Percentiles rank a stretch among this genome's conserved stretches.
These are phyloP conservation scores for Rhodosorus marinus DNA, from an alignment of 23 red algal species.

Conservation along the genomic window DNA sequence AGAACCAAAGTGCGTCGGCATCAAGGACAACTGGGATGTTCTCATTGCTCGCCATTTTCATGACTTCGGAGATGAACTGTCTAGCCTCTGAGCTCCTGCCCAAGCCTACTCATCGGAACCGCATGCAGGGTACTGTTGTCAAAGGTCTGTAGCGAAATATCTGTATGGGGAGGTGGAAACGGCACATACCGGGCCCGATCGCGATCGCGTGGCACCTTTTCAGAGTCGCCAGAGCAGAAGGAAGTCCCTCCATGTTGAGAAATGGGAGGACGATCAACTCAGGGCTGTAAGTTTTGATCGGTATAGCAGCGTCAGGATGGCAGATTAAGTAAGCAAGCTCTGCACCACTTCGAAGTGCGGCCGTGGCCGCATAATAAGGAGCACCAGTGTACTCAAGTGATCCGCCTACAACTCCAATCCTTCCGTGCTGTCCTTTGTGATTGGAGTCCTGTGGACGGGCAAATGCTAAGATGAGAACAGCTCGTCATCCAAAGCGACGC, in stretches of 20 bases:
- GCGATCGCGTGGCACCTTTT: conserved; percentile 32
- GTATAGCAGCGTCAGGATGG: conserved; percentile 9
- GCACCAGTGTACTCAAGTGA: conserved; percentile 69
- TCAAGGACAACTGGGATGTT: conserved; percentile 42
- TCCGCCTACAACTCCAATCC: conserved; percentile 62
- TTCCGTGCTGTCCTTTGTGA: conserved; percentile 60
- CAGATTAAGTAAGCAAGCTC: conserved; percentile 58
- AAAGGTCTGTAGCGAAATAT: no score
- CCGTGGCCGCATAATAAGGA: conserved; percentile 57
- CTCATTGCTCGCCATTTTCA: background rate
- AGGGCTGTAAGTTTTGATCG: conserved; percentile 61
- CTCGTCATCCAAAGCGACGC: no score
- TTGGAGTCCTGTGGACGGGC: no score
- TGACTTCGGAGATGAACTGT: background rate
- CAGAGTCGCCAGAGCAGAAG: background rate
- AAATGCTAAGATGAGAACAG: no score
- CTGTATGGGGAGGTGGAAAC: background rate
- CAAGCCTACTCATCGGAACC: no score
- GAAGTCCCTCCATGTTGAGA: background rate
- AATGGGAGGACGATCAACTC: conserved; percentile 55
- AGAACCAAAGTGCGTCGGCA: conserved; percentile 60
- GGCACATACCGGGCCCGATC: conserved; percentile 66
- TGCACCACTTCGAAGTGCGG: conserved; percentile 38
- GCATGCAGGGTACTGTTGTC: no score
- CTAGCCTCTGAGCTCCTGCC: no score